Conservation (phyloP, 1,284 basidiomycete species). For the Cutaneotrichosporon dermatis region DNA sequence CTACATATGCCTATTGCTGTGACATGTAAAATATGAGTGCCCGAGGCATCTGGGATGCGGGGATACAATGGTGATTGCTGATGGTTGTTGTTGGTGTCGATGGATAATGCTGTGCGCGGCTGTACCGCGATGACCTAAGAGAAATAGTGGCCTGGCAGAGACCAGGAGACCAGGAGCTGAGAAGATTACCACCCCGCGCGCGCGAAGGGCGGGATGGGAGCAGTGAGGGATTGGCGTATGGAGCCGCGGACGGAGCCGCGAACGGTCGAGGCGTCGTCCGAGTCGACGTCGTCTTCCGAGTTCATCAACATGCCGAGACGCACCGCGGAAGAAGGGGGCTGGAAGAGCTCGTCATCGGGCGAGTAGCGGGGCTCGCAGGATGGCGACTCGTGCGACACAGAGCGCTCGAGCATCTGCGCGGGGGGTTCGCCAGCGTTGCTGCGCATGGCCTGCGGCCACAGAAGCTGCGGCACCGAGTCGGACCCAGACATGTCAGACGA, state of each 20-base stretch:
- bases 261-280: constrained; percentile 18
- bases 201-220: constrained; percentile 12
- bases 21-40: too few relatives aligned
- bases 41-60: too few relatives aligned
- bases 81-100: too few relatives aligned
- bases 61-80: too few relatives aligned
- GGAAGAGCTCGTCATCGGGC: constrained; percentile 7
- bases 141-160: background rate
- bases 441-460: constrained; percentile 9
- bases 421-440: background rate
- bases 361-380: background rate
- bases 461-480: background rate
- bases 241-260: constrained; percentile 13
- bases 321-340: constrained; percentile 34
- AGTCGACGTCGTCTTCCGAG: constrained; percentile 20
- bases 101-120: background rate
- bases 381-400: background rate
- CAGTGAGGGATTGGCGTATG: constrained; percentile 8
- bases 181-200: constrained; percentile 14
- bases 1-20: too few relatives aligned
- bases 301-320: constrained; percentile 40
- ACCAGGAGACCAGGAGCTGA: too few relatives aligned
- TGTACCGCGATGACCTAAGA: background rate
- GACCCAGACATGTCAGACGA: background rate
- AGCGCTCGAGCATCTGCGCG: background rate